Base-by-base conservation (phyloP, 345 rosid genomes). In the Litchi chinensis region DNA sequence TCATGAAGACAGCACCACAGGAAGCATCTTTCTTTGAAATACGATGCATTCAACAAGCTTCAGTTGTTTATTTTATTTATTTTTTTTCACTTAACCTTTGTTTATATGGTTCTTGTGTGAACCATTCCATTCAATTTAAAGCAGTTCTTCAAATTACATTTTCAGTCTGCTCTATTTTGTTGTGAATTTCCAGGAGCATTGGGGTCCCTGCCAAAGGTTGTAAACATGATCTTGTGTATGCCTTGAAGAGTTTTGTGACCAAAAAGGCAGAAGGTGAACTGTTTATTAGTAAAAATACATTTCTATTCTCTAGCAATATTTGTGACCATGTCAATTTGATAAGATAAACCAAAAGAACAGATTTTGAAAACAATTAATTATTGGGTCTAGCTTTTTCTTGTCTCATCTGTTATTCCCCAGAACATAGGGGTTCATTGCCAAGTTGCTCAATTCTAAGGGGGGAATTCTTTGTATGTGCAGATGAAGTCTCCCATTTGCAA, bases 191-290 rank as follows among this genome's bases (percentile, higher is more conserved):
- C 82, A 93, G 99, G 95, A 84, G 82, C 76, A 76, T 81, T 80
- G 96, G 99, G 66, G 48, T 93, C 79, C 89, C 99, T 64, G 89
- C 88, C 56, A 92, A 86, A 85, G 95, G 99, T 77, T 85, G 87
- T 60, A 94, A 94, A 83, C 67, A 46, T n/a, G 94, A 91, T 41
- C 96, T 94, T 63, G 83, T 96, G 68, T 86, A 91, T 69, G 83
- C 97, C 79, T 83, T 94, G 75, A 90, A 83, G 86, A 70, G 77
- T 82, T 90, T 86, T 75, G 46, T 87, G 81, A 86, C 83, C 76
- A 80, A 81, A 65, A 84, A 83, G 76, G 76, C 72, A 44, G 83
- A 79, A 12, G 98, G 99, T 92, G 85, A 79, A 71, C 71, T 22
- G 16, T 37, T 62, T 72, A 40, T 54, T 22, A 28, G 18, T 4